A percentile compares a stretch with the other conserved stretches of the same genome.
phyloP scores from a whole-genome alignment of 768 basidiomycete genomes.

The Roridomyces roridus region DNA sequence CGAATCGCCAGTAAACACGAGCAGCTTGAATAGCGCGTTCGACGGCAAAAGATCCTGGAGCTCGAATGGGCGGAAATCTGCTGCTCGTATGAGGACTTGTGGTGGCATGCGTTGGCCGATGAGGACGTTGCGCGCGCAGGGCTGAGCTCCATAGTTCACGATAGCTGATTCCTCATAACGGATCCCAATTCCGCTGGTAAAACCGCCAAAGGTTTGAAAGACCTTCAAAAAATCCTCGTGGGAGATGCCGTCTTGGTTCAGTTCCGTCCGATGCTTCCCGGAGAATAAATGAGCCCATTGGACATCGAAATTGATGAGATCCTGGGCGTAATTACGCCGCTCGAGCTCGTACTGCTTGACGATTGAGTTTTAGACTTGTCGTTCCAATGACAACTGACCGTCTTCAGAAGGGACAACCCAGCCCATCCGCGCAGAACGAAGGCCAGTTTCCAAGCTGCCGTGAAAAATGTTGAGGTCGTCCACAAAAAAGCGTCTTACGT shows the following conservation, averaged over 20 bases:
- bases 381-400: conserved; percentile 41
- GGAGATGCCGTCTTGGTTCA: conserved; percentile 54
- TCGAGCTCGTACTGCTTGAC: conserved; percentile 69
- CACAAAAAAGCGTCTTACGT: background rate
- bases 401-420: conserved; percentile 51
- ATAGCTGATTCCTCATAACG: conserved; percentile 57
- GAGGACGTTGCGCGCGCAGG: conserved; percentile 44
- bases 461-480: background rate
- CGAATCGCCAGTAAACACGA: conserved; percentile 59
- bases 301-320: conserved; percentile 75
- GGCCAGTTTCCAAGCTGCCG: conserved; percentile 63
- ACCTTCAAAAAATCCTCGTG: conserved; percentile 59
- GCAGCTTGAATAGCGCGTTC: conserved; percentile 60
- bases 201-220: conserved; percentile 59
- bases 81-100: conserved; percentile 53
- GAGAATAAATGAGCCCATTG: conserved; percentile 72
- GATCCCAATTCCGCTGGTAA: conserved; percentile 61
- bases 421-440: conserved; percentile 64
- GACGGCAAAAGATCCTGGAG: conserved; percentile 60
- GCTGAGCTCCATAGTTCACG: conserved; percentile 43
- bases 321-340: conserved; percentile 70
- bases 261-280: conserved; percentile 61
- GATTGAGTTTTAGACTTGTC: background rate
- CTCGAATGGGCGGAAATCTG: conserved; percentile 56
- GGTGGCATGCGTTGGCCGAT: conserved; percentile 62